These are phyloP conservation scores for Rhododendron henanense DNA, from an alignment of 148 eudicot genomes.

Conservation along the genomic window DNA sequence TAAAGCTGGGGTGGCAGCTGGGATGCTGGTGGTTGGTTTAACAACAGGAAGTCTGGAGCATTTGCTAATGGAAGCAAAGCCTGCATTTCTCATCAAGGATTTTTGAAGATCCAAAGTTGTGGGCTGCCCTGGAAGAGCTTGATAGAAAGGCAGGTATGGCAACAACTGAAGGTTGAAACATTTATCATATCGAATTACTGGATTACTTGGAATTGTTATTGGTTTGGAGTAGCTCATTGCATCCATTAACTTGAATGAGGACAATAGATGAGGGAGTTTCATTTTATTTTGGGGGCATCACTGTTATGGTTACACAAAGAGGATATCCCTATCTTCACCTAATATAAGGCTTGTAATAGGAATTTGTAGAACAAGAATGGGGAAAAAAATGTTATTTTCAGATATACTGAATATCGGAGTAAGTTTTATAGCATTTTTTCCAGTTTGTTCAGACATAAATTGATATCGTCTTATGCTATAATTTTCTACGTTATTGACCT, in stretches of 20 bases:
- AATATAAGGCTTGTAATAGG: background rate
- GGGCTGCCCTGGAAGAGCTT: conserved; percentile 82
- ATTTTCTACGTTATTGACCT: too few relatives aligned
- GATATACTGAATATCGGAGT: background rate
- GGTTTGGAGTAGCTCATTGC: background rate
- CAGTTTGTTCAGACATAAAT: background rate
- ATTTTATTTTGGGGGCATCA: background rate
- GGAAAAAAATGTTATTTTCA: background rate
- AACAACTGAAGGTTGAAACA: conserved; percentile 14
- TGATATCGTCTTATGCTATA: background rate
- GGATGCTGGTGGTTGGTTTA: conserved; percentile 85
- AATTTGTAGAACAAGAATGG: background rate
- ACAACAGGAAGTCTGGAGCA: conserved; percentile 66
- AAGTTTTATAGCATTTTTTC: background rate
- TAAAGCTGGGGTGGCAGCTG: conserved; percentile 89
- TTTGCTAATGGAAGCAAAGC: conserved; percentile 60
- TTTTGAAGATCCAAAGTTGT: conserved; percentile 77
- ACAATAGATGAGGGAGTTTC: background rate
- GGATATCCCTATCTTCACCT: background rate
- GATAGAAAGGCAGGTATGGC: conserved; percentile 34
- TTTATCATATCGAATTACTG: background rate
- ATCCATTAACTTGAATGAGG: background rate
- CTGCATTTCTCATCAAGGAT: conserved; percentile 64
- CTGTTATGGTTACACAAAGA: background rate
- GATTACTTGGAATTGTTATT: background rate